Evolutionary conservation across 306 rosid genomes (phyloP).

Genomic region (Sophora flavescens): DNA sequence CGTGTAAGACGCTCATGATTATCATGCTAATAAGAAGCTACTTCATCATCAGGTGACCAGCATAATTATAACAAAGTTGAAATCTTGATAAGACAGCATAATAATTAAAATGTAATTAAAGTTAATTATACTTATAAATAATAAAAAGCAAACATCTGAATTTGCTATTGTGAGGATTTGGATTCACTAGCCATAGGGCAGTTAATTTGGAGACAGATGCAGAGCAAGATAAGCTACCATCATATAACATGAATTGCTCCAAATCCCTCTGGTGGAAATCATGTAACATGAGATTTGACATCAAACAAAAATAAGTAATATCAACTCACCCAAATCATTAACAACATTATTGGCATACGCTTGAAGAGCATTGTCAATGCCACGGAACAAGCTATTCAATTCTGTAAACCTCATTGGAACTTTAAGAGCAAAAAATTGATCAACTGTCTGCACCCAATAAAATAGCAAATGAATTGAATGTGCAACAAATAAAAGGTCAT

Average conservation of each 20-base stretch:
- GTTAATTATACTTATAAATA: constrained; percentile 24
- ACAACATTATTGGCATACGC: constrained; percentile 75
- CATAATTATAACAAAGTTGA: constrained; percentile 6
- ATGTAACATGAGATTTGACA: constrained; percentile 7
- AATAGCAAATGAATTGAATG: constrained; percentile 36
- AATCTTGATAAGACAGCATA: constrained; percentile 9
- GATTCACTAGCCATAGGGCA: neutral
- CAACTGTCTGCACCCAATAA: constrained; percentile 81
- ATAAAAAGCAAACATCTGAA: neutral
- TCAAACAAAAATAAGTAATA: constrained; percentile 26
- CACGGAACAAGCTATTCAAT: constrained; percentile 86
- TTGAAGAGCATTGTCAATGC: constrained; percentile 96
- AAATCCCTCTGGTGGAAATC: constrained; percentile 30
- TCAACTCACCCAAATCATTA: constrained; percentile 76
- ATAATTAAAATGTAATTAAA: constrained; percentile 15
- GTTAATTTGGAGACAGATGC: constrained; percentile 1
- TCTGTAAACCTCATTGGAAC: constrained; percentile 98
- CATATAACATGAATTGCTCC: constrained; percentile 3
- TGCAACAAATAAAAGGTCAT: constrained; percentile 11
- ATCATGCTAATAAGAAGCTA: constrained; percentile 17
- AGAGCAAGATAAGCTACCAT: neutral
- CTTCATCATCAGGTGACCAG: constrained; percentile 5
- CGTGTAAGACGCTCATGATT: neutral
- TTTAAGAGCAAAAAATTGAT: constrained; percentile 91
- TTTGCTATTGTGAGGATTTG: constrained; percentile 21